Conservation (phyloP, 108 stramenopile species). For the Pseudonitzschia pungens region DNA sequence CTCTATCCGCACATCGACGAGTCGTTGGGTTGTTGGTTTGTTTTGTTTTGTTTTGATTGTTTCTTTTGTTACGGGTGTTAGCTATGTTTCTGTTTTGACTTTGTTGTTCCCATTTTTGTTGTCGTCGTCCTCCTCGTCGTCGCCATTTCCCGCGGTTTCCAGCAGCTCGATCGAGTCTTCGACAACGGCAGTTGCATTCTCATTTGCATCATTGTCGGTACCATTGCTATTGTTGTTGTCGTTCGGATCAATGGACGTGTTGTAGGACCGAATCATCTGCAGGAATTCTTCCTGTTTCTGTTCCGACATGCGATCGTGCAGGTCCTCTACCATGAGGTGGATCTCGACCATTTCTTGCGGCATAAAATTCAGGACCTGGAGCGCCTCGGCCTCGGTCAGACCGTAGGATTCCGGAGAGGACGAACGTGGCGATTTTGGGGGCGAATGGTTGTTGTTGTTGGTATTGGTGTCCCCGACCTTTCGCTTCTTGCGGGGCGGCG, state of each 20-base stretch:
- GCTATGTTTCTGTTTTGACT: conserved; percentile 5
- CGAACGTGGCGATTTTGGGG: neutral
- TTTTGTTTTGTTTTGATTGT: neutral
- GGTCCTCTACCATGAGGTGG: conserved; percentile 79
- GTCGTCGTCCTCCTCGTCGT: neutral
- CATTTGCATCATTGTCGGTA: neutral
- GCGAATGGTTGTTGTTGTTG: neutral
- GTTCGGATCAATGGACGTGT: neutral
- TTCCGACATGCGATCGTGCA: conserved; percentile 62
- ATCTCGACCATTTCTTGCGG: conserved; percentile 77
- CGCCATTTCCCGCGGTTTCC: neutral
- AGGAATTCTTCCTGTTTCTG: conserved; percentile 59
- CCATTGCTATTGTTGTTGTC: neutral
- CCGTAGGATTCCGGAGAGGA: conserved; percentile 44
- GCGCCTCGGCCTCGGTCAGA: conserved; percentile 72
- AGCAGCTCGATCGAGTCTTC: conserved; percentile 16
- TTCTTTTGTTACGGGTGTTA: neutral
- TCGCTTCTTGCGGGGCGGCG: neutral
- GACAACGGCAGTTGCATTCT: neutral
- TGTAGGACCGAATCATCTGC: conserved; percentile 54
- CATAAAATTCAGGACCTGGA: conserved; percentile 82
- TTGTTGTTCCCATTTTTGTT: neutral
- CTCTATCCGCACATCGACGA: no score
- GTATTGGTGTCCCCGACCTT: neutral
- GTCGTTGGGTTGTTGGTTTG: no score